These are phyloP conservation scores for Termitomyces sp. DNA, from an alignment of 768 basidiomycete species.

Conservation along the genomic window DNA sequence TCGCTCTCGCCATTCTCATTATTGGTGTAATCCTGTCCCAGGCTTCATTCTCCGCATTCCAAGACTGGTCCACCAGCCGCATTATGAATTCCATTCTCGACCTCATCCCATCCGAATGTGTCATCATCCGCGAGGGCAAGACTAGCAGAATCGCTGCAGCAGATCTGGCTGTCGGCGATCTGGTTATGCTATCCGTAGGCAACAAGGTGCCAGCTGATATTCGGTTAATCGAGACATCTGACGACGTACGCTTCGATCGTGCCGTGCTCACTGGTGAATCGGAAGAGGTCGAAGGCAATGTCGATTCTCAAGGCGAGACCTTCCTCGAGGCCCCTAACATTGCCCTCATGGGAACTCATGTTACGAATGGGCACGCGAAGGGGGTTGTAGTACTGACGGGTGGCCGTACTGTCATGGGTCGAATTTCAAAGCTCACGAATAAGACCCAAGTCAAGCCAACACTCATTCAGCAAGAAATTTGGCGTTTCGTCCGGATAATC, in stretches of 20 bases:
- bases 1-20: constrained; percentile 14
- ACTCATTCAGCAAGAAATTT: constrained; percentile 40
- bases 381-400: constrained; percentile 38
- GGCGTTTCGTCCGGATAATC: constrained; percentile 50
- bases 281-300: constrained; percentile 37
- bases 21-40: constrained; percentile 11
- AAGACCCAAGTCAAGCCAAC: constrained; percentile 40
- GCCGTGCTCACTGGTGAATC: constrained; percentile 49
- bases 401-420: constrained; percentile 42
- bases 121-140: constrained; percentile 12
- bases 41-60: constrained; percentile 10
- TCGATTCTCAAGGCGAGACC: constrained; percentile 45
- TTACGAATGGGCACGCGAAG: constrained; percentile 33
- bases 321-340: constrained; percentile 41
- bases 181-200: constrained; percentile 13
- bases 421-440: constrained; percentile 48
- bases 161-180: constrained; percentile 12
- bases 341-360: constrained; percentile 40
- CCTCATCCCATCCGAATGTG: constrained; percentile 14
- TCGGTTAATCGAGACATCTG: constrained; percentile 44
- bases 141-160: constrained; percentile 11
- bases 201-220: constrained; percentile 32
- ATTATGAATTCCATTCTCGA: constrained; percentile 17
- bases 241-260: constrained; percentile 47
- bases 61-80: constrained; percentile 14